Base-by-base conservation (phyloP, 768 basidiomycete genomes). In the Suillus clintonianus region DNA sequence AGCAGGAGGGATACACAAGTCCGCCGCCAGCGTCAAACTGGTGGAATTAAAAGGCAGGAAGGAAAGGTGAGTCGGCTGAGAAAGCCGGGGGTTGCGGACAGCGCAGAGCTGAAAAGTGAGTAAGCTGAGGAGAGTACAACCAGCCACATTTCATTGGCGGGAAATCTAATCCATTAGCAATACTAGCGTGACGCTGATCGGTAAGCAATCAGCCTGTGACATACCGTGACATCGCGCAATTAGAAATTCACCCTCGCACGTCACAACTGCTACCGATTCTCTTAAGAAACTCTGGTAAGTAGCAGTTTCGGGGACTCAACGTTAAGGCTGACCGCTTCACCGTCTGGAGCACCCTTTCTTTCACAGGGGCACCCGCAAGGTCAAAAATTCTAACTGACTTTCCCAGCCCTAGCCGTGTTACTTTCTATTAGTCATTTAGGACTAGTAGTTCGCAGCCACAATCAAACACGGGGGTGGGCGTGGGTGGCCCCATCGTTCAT, bases 151-250 rank as follows among this genome's bases (percentile, higher is more conserved):
- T 53, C 51, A 53, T 59, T 37, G 45, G 56, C 45, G 36, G 62
- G 62, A 60, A 65, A 64, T 64, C 62, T 50, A 64, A 51, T 61
- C 47, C 62, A 65, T 65, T 65, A 65, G 64, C 64, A 65, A 65
- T 45, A 61, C 60, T 61, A 62, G 70, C 64, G 62, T 62, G 58
- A 62, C 60, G 62, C 56, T 67, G 66, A 68, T 75, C 72, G 67
- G 76, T 77, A 74, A 75, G 76, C 76, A 77, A 63, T 60, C 34
- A 57, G 55, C 39, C 24, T 39, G 37, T 57, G 55, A 57, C 55
- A 57, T 1, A 1, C 67, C 64, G 70, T 72, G 58, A 56, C 62
- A 22, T 13, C 2, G 57, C 36, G 1, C 56, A 55, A 74, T 61
- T 8, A 43, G 75, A 59, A 76, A 42, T 64, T 19, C 9, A 61